Evolutionary conservation across 306 rosid species (phyloP).

Genomic region (Albizia julibrissin): DNA sequence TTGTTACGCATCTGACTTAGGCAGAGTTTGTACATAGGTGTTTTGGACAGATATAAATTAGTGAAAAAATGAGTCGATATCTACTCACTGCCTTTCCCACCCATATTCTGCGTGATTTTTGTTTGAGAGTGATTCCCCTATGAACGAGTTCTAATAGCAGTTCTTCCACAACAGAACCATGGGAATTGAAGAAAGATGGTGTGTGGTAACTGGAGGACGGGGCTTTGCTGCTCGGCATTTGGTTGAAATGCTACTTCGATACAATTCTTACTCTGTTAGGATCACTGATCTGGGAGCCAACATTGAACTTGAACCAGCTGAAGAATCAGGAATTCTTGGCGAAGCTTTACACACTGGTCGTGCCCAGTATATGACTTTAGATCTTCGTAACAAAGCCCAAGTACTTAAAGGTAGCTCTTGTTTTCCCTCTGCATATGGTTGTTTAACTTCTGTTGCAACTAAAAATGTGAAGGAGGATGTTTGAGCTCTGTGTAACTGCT

Average conservation of each 20-base stretch:
- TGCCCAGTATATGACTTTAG: conserved; percentile 64
- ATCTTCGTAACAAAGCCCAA: conserved; percentile 80
- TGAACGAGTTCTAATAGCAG: background rate
- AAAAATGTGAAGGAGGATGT: background rate
- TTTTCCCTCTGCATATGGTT: background rate
- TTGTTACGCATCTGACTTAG: background rate
- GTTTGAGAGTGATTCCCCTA: background rate
- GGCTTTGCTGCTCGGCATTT: conserved; percentile 97
- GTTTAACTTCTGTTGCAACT: background rate
- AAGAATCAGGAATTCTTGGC: conserved; percentile 66
- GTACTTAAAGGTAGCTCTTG: conserved; percentile 53
- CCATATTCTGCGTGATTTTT: background rate
- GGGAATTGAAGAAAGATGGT: conserved; percentile 64
- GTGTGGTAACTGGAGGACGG: conserved; percentile 93
- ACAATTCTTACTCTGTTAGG: conserved; percentile 57
- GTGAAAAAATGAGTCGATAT: background rate
- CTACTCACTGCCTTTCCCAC: background rate
- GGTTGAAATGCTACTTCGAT: conserved; percentile 68
- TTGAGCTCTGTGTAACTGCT: background rate
- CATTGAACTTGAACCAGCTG: conserved; percentile 66
- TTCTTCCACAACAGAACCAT: conserved; percentile 24
- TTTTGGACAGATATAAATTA: background rate
- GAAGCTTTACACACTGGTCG: conserved; percentile 72
- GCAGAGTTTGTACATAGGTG: background rate
- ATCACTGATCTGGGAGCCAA: conserved; percentile 72